Evolutionary conservation across 495 filamentous ascomycete species (phyloP).

Genomic region (Aspergillus mulundensis): DNA sequence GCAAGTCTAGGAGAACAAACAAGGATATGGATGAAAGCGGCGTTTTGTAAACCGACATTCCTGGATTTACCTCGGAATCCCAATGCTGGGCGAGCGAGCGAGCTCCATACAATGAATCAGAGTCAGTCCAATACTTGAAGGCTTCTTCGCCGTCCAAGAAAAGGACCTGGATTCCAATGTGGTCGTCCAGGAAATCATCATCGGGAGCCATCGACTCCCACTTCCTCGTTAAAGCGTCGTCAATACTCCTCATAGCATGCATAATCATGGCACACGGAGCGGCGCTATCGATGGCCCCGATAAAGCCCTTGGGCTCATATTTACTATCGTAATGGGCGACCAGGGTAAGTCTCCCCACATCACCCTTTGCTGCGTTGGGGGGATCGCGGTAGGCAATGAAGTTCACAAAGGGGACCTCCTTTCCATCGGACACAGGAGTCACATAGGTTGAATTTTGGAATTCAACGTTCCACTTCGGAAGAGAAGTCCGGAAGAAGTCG

Average conservation of each 20-base stretch:
- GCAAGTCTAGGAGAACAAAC: slow-evolving; percentile 89
- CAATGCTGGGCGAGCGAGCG: slow-evolving; percentile 72
- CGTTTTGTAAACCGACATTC: slow-evolving; percentile 68
- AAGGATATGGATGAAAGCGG: slow-evolving; percentile 74
- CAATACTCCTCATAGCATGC: slow-evolving; percentile 76
- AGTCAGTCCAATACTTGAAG: slow-evolving; percentile 70
- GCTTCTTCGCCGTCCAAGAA: slow-evolving; percentile 95
- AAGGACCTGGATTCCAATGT: slow-evolving; percentile 82
- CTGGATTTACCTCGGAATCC: slow-evolving; percentile 61
- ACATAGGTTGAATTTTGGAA: slow-evolving; percentile 83
- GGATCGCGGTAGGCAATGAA: slow-evolving; percentile 87
- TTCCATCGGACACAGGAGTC: slow-evolving; percentile 68
- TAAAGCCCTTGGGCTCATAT: slow-evolving; percentile 77
- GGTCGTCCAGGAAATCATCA: slow-evolving; percentile 57
- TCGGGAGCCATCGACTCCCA: slow-evolving; percentile 68
- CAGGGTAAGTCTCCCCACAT: slow-evolving; percentile 75
- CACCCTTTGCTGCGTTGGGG: slow-evolving; percentile 67
- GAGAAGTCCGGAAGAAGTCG: slow-evolving; percentile 66
- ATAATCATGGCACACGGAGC: slow-evolving; percentile 90
- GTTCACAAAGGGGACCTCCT: slow-evolving; percentile 77
- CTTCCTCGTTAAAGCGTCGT: slow-evolving; percentile 71
- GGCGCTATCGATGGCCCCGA: slow-evolving; percentile 90
- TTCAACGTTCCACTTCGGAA: slow-evolving; percentile 74
- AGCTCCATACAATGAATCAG: slow-evolving; percentile 84
- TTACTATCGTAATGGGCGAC: slow-evolving; percentile 95